Conservation (phyloP, 2,329 filamentous ascomycete species). For the Aspergillus hiratsukae region DNA sequence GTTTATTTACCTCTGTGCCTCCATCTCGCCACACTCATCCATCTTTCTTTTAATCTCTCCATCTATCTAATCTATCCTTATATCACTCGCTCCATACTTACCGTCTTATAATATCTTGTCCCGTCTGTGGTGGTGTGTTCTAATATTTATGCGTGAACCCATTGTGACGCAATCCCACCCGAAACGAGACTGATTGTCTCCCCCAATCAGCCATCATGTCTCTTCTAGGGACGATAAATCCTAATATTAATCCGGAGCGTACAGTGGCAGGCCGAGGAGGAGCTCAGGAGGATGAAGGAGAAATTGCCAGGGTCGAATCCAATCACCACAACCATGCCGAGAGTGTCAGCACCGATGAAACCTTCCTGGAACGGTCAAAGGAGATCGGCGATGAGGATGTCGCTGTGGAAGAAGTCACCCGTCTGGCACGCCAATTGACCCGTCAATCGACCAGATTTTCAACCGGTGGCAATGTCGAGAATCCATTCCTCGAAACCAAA, state of each 20-base stretch:
- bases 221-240: slow-evolving; percentile 31
- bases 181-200: slow-evolving; percentile 14
- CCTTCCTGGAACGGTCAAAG: slow-evolving; percentile 18
- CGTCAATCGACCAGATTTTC: slow-evolving; percentile 33
- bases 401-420: slow-evolving; percentile 27
- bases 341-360: slow-evolving; percentile 27
- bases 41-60: neutral
- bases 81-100: neutral
- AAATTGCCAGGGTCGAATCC: slow-evolving; percentile 7
- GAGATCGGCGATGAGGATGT: slow-evolving; percentile 22
- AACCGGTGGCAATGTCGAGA: slow-evolving; percentile 21
- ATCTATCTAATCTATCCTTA: neutral
- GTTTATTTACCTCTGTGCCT: neutral
- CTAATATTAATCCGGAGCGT: slow-evolving; percentile 21
- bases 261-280: slow-evolving; percentile 10
- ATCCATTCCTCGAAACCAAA: slow-evolving; percentile 31
- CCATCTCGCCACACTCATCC: neutral
- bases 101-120: neutral
- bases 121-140: neutral
- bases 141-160: neutral
- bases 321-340: slow-evolving; percentile 16
- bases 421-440: slow-evolving; percentile 32
- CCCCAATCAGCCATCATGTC: slow-evolving; percentile 24
- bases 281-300: slow-evolving; percentile 7
- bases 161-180: slow-evolving; percentile 1